Evolutionary conservation across 768 basidiomycete genomes (phyloP).

Genomic region (Leccinum broughii): DNA sequence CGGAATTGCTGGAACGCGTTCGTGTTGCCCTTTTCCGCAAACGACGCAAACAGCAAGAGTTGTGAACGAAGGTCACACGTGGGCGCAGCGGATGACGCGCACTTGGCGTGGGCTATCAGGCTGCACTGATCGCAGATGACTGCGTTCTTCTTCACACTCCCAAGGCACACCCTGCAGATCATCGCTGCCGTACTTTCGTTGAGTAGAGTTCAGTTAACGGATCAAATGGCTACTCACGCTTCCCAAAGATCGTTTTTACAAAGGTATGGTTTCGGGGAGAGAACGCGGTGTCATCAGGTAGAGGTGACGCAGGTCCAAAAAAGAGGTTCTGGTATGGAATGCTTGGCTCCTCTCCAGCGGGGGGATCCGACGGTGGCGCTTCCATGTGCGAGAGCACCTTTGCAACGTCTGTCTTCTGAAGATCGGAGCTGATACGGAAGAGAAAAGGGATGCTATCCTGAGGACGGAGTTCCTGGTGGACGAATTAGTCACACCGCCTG

Average conservation of each 20-base stretch:
- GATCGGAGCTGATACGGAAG: conserved; percentile 84
- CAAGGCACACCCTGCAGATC: conserved; percentile 80
- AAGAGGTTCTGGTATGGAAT: conserved; percentile 42
- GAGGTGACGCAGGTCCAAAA: conserved; percentile 33
- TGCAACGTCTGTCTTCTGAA: conserved; percentile 69
- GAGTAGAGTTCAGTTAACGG: neutral
- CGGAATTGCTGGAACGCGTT: conserved; percentile 55
- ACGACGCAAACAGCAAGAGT: conserved; percentile 75
- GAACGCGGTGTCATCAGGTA: conserved; percentile 40
- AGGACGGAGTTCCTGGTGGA: conserved; percentile 69
- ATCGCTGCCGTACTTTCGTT: conserved; percentile 56
- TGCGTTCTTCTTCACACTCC: conserved; percentile 79
- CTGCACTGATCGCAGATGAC: conserved; percentile 89
- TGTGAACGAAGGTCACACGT: conserved; percentile 83
- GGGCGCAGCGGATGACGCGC: conserved; percentile 68
- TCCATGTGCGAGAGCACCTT: conserved; percentile 50
- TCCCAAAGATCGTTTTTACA: conserved; percentile 90
- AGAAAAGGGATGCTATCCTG: conserved; percentile 97
- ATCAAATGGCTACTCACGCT: conserved; percentile 60
- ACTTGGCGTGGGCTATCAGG: conserved; percentile 83
- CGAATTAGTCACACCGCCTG: neutral
- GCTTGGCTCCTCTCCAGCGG: conserved; percentile 41
- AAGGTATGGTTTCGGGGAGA: conserved; percentile 76
- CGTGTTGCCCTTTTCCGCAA: conserved; percentile 67
- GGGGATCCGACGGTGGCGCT: conserved; percentile 47